phyloP scores from a whole-genome alignment of 164 flowering plant species.

The Paratinospora sagittata region DNA sequence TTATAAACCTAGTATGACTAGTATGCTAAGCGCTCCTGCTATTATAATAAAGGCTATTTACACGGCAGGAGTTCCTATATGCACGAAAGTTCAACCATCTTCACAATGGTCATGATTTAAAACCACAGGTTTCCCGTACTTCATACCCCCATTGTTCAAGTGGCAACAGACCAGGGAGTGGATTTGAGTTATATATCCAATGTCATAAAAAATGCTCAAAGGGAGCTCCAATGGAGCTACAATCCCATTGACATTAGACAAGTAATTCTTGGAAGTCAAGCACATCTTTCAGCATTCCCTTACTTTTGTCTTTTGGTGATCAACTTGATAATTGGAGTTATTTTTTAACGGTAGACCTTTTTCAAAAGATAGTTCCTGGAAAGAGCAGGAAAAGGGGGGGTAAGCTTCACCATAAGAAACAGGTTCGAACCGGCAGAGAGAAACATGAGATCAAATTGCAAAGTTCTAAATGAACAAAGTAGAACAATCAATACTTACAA shows the following conservation, averaged over 20 bases:
- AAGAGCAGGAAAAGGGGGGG: not conserved
- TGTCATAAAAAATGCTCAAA: conserved; percentile 30
- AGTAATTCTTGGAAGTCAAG: conserved; percentile 25
- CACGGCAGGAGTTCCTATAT: conserved; percentile 9
- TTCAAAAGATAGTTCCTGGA: not conserved
- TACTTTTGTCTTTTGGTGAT: conserved; percentile 20
- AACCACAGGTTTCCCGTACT: conserved; percentile 8
- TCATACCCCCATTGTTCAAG: conserved; percentile 17
- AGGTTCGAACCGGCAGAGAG: not conserved
- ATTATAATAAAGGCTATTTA: conserved; percentile 10
- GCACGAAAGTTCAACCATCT: conserved; percentile 37
- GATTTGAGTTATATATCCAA: conserved; percentile 10
- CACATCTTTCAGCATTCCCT: conserved; percentile 88
- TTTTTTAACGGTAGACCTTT: not conserved
- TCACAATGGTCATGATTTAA: conserved; percentile 35
- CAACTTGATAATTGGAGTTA: conserved; percentile 8
- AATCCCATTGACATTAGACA: conserved; percentile 17
- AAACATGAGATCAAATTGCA: not conserved
- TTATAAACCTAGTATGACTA: conserved; percentile 6
- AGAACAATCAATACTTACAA: not conserved
- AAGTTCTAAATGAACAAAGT: not conserved
- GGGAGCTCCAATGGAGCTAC: conserved; percentile 21
- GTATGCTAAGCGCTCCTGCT: conserved; percentile 15
- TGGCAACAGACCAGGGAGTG: conserved; percentile 9
- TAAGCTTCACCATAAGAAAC: not conserved